Base-by-base conservation (phyloP, 2,329 filamentous ascomycete genomes). In the Colletotrichum aenigma region DNA sequence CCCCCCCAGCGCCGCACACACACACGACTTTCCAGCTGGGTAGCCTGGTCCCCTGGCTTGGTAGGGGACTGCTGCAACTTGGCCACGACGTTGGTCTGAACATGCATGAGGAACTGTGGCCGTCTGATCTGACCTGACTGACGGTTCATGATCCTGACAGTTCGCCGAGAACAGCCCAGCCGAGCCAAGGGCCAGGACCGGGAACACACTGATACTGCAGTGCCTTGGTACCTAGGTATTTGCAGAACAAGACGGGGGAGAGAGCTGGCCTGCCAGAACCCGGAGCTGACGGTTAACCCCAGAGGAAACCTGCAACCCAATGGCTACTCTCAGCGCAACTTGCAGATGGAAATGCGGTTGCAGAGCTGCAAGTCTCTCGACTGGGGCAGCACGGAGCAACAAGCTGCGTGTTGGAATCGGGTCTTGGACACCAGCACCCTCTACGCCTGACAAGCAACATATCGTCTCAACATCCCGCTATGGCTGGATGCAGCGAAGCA, bases 371-470 rank as follows among this genome's bases (percentile, higher is more conserved):
- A 26, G n/a, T 56, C 38, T 36, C 24, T 71, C 48, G 18, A 56
- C 34, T 66, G 62, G 55, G 61, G 43, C 43, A 48, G n/a, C 43
- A 61, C 73, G 73, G 73, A 75, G 43, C 64, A 73, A 32, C 56
- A 75, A 28, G 34, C 56, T 73, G 73, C 70, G 73, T 32, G 73
- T 28, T n/a, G 64, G 48, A 69, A 75, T 69, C 48, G 70, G 69
- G 55, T 72, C 36, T 71, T 38, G 24, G 58, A 69, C 52, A 66
- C 60, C 34, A 30, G 24, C 34, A 68, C 30, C 55, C 43, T 48
- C 43, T 48, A 48, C 43, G 43, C n/a, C 43, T 21, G 6, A 6
- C 43, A 34, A 32, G 16, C 28, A 16, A 30, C 15, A 32, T 18
- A 13, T 16, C 30, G 55, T 65, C 61, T 43, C 58, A 34, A 32